These are phyloP conservation scores for Pseudogymnoascus sp. DNA, from an alignment of 2,329 filamentous ascomycete genomes.

Conservation along the genomic window DNA sequence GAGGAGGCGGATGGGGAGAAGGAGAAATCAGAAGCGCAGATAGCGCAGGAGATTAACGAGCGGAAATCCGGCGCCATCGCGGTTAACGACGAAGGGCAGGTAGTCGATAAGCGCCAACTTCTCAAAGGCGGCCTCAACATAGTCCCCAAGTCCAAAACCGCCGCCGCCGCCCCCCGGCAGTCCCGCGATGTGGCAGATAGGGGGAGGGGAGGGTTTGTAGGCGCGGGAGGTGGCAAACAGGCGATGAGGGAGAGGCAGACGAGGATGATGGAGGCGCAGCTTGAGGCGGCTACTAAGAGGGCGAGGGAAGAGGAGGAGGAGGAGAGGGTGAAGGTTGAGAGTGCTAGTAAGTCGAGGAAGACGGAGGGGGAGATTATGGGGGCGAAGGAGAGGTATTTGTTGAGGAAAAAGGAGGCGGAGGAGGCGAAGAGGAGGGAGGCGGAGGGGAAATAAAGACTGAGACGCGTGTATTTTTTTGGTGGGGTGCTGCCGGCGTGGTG, in stretches of 20 bases:
- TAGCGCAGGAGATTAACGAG: constrained; percentile 59
- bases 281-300: constrained; percentile 65
- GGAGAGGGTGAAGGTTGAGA: constrained; percentile 51
- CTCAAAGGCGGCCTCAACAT: constrained; percentile 70
- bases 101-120: constrained; percentile 76
- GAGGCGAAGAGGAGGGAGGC: constrained; percentile 51
- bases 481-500: no score
- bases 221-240: constrained; percentile 45
- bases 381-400: constrained; percentile 71
- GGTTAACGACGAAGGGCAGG: constrained; percentile 74
- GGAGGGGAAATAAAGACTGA: constrained; percentile 18
- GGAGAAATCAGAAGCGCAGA: constrained; percentile 50
- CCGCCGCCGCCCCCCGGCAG: constrained; percentile 22
- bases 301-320: constrained; percentile 62
- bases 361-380: constrained; percentile 67
- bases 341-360: constrained; percentile 66
- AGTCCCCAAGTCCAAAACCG: constrained; percentile 49
- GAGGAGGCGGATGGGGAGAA: constrained; percentile 33
- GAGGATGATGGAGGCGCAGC: constrained; percentile 69
- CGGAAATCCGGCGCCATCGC: constrained; percentile 50
- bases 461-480: background rate
- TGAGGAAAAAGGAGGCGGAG: constrained; percentile 65
- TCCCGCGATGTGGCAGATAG: constrained; percentile 4
- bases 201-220: constrained; percentile 29
- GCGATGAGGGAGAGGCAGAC: constrained; percentile 69